Evolutionary conservation across 257 asterid genomes (phyloP), one percentile per base, ranked within the genome.

Genomic region (Ballota nigra): DNA sequence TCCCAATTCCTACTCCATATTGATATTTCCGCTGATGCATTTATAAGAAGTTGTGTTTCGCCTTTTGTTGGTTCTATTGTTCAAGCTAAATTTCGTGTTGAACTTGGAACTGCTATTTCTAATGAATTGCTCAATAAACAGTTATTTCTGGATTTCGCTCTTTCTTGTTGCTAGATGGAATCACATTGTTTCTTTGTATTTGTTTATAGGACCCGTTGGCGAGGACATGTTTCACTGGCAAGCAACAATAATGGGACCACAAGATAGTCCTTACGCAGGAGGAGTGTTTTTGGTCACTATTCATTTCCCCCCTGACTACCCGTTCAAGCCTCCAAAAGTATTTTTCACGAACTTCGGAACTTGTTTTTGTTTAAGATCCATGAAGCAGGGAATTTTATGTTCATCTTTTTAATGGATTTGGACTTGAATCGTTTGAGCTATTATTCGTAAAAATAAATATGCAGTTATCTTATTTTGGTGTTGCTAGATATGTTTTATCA

Each of bases 171-270:
- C 23, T 43, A 43, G 58, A 65, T 67, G 57, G 55, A 57, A 63
- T 45, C 33, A 15, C 20, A 20, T 11, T 28, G 12, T 67, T 58
- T 10, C 6, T 68, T 67, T 71, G 38, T 38, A 33, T 58, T 57
- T 74, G 69, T 40, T 49, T 55, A 78, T 79, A 89, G 96, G 90
- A 43, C 96, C 92, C 12, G 95, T 89, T 61, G 94, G 90, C 56
- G 96, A 89, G 78, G 96, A 89, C 81, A 87, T 86, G 91, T 89
- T 89, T 68, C 93, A 89, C 73, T 89, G 93, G 96, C 93, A 86
- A 83, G 96, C 91, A 53, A 89, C 96, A 0, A 87, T 89, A 70
- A 89, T 89, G 96, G 96, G 96, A 18, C 93, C 96, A 2, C 87
- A 85, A 24, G 96, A 85, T 58, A 89, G 93, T 73, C 96, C 93